phyloP scores from a whole-genome alignment of 805 yeast species.

The Nakazawaea molendinolei region DNA sequence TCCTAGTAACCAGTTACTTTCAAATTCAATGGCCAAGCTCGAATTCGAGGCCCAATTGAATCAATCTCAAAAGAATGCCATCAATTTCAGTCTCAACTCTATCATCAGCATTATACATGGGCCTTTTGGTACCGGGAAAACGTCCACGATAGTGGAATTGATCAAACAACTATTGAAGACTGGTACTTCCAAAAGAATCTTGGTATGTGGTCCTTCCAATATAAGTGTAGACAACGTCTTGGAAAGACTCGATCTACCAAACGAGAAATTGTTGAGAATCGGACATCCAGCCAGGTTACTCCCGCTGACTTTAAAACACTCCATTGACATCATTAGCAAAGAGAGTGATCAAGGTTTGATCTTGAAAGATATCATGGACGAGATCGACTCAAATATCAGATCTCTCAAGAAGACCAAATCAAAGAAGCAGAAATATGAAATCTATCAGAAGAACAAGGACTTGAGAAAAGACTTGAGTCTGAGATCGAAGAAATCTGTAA shows the following conservation, averaged over 20 bases:
- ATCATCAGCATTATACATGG: slow-evolving; percentile 59
- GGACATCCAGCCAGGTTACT: slow-evolving; percentile 92
- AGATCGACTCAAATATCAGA: slow-evolving; percentile 56
- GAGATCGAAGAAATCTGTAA: slow-evolving; percentile 59
- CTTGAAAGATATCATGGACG: slow-evolving; percentile 59
- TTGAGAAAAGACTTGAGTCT: slow-evolving; percentile 62
- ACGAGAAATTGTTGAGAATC: slow-evolving; percentile 55
- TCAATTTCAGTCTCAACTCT: slow-evolving; percentile 57
- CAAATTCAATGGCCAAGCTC: slow-evolving; percentile 12
- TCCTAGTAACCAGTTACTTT: slow-evolving; percentile 16
- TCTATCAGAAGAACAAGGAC: slow-evolving; percentile 63
- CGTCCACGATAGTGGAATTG: slow-evolving; percentile 77
- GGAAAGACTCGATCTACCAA: slow-evolving; percentile 55
- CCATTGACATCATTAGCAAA: slow-evolving; percentile 67
- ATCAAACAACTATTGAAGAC: slow-evolving; percentile 57
- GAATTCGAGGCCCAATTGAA: slow-evolving; percentile 43
- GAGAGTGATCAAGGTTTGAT: slow-evolving; percentile 52
- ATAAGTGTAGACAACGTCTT: slow-evolving; percentile 86
- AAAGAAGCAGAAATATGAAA: slow-evolving; percentile 55
- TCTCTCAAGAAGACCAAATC: slow-evolving; percentile 54
- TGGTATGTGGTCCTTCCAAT: slow-evolving; percentile 93
- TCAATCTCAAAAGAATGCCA: slow-evolving; percentile 67
- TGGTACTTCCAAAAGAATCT: slow-evolving; percentile 36
- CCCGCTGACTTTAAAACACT: slow-evolving; percentile 55
- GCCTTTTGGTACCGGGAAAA: slow-evolving; percentile 82